A percentile compares a stretch with the other conserved stretches of the same genome.
These are phyloP conservation scores for Rhodotorula sp. DNA, from an alignment of 1,284 basidiomycete species.

Conservation along the genomic window DNA sequence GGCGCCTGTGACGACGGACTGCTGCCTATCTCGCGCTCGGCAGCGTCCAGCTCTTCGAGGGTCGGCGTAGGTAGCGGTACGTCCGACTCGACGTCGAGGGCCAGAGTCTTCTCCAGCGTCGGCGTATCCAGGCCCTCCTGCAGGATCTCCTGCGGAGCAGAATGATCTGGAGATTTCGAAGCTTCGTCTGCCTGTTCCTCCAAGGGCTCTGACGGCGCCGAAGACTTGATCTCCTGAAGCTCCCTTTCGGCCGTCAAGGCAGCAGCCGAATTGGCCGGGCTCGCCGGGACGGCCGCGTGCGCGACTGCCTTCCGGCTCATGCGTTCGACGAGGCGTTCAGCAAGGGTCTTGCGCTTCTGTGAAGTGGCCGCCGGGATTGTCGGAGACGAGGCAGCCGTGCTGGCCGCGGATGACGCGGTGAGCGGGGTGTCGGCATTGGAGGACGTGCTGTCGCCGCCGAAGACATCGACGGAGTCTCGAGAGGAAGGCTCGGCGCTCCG, in stretches of 20 bases:
- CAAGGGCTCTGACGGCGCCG: neutral
- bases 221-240: neutral
- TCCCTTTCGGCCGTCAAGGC: neutral
- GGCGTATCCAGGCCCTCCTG: neutral
- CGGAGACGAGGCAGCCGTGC: neutral
- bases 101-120: conserved; percentile 1
- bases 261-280: neutral
- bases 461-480: no score
- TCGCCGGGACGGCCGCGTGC: neutral
- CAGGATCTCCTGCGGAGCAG: neutral
- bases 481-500: no score
- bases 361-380: neutral
- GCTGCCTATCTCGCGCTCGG: conserved; percentile 12
- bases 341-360: conserved; percentile 33
- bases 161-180: neutral
- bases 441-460: neutral
- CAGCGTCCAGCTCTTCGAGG: conserved; percentile 16
- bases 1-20: neutral
- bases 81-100: neutral
- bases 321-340: conserved; percentile 37
- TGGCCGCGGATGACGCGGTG: neutral
- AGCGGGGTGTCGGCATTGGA: neutral
- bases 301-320: conserved; percentile 10
- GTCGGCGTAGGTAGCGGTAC: neutral
- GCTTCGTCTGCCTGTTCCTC: neutral